phyloP scores from a whole-genome alignment of 495 filamentous ascomycete species.

The Xylaria bambusicola region DNA sequence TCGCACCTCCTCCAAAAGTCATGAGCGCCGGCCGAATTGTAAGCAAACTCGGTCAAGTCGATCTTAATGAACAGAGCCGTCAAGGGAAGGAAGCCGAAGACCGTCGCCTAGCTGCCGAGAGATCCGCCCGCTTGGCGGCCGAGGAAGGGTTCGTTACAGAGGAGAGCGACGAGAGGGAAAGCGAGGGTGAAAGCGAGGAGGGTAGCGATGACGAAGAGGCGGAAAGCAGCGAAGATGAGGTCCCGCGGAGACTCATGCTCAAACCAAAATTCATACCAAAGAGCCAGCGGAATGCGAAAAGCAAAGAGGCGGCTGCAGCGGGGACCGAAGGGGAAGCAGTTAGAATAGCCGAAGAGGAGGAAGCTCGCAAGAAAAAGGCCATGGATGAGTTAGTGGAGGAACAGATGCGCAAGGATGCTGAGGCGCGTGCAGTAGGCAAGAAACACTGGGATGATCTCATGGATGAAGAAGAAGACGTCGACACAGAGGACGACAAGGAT shows the following conservation, averaged over 20 bases:
- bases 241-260: conserved; percentile 70
- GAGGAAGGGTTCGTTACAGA: conserved; percentile 81
- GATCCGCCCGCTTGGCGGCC: conserved; percentile 50
- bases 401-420: conserved; percentile 77
- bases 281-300: conserved; percentile 57
- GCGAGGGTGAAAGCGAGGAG: conserved; percentile 35
- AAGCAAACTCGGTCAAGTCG: conserved; percentile 64
- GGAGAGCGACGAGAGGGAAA: conserved; percentile 44
- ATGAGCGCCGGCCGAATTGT: conserved; percentile 60
- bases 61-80: conserved; percentile 57
- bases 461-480: conserved; percentile 75
- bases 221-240: conserved; percentile 70
- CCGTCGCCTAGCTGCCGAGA: conserved; percentile 44
- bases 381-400: conserved; percentile 82
- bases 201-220: conserved; percentile 40
- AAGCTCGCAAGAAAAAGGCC: conserved; percentile 64
- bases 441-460: conserved; percentile 88
- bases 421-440: conserved; percentile 71
- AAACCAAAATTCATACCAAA: conserved; percentile 94
- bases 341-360: conserved; percentile 45
- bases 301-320: conserved; percentile 17
- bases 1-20: conserved; percentile 59
- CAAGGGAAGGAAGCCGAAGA: conserved; percentile 38
- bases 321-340: conserved; percentile 33
- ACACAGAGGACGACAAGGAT: conserved; percentile 84